Evolutionary conservation across 495 filamentous ascomycete genomes (phyloP), one percentile per base, ranked within the genome.

Genomic region (Opeltia flavorubescens): DNA sequence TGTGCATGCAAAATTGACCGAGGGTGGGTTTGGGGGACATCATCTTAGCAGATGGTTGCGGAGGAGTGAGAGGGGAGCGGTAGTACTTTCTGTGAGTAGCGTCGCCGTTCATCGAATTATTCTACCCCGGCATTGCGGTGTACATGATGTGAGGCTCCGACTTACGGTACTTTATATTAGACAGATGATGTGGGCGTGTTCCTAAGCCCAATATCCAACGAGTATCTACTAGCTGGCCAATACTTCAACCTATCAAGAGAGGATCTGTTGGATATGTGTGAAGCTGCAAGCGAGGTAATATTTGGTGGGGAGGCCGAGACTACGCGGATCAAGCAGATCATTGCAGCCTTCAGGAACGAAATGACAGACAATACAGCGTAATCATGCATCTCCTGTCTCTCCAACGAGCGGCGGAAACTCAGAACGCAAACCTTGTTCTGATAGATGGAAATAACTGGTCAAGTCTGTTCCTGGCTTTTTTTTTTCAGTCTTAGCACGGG

Each of bases 111-210:
- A 51, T 24, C 15, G 7, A 18, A 49, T 9, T 2, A 43, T 42
- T 45, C 20, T 12, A 15, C 13, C 4, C n/a, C n/a, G n/a, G n/a
- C n/a, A n/a, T n/a, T n/a, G n/a, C 2, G 12, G 18, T 52, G 18
- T 24, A 33, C 27, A 50, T 41, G 18, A 6, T 31, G 24, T 21
- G 9, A 17, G 11, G 29, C 6, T 6, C 29, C 13, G 43, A 4
- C 24, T 46, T 21, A 29, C 28, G 20, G 8, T 46, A 26, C 3
- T 15, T 13, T 13, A n/a, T 21, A 50, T 40, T 17, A 89, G 84
- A 93, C 85, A 1, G 86, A 93, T 62, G 86, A 93, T 62, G 84
- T 94, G 18, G 86, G 86, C 2, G 75, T 91, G 31, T 89, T 94
- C 48, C 78, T 76, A 33, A 87, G 81, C 59, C 71, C 74, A 1